Percentiles rank a stretch among this genome's conserved stretches.
phyloP scores from a whole-genome alignment of 1,139 yeast genomes.

The Meyerozyma athensensis region DNA sequence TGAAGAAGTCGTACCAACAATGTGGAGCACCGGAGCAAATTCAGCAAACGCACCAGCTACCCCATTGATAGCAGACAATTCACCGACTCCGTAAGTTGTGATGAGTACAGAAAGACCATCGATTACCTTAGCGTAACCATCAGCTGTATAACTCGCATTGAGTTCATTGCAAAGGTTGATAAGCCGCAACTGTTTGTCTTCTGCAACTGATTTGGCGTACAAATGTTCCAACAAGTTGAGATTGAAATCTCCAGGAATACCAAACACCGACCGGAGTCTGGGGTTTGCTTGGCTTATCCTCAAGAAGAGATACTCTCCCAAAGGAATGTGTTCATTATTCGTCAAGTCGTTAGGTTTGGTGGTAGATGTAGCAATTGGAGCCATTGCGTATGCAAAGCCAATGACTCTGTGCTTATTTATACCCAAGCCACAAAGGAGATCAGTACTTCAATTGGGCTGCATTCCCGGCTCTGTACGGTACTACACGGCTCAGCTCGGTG shows the following conservation, averaged over 20 bases:
- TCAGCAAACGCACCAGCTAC: conserved; percentile 81
- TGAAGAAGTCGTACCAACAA: conserved; percentile 67
- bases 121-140: conserved; percentile 64
- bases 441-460: too few species aligned
- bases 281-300: conserved; percentile 36
- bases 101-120: conserved; percentile 43
- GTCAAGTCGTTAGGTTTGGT: background rate
- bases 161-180: conserved; percentile 32
- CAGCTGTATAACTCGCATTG: conserved; percentile 65
- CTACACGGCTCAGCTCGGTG: too few species aligned
- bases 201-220: conserved; percentile 22
- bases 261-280: conserved; percentile 30
- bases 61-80: conserved; percentile 80
- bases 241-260: conserved; percentile 42
- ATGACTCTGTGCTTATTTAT: background rate
- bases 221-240: conserved; percentile 33
- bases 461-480: too few species aligned
- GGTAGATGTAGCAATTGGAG: conserved; percentile 4
- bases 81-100: conserved; percentile 83
- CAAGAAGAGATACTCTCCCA: conserved; percentile 37
- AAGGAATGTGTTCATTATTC: conserved; percentile 17
- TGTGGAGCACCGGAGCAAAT: conserved; percentile 71
- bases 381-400: background rate
- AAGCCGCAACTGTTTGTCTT: conserved; percentile 20
- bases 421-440: background rate